These are phyloP conservation scores for Talaromyces sp. DNA, from an alignment of 2,329 filamentous ascomycete species.

Conservation along the genomic window DNA sequence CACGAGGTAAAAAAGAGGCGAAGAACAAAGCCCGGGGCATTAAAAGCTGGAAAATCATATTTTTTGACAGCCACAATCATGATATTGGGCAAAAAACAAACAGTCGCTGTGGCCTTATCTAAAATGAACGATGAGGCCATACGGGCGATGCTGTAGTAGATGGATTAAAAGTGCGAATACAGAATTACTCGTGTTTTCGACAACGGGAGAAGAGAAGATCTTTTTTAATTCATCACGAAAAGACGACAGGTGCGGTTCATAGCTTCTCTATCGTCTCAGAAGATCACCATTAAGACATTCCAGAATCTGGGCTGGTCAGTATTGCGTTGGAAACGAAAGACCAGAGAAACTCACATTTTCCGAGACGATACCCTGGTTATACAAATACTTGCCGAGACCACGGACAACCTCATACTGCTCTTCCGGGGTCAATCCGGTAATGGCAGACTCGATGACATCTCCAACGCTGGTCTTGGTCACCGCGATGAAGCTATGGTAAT, in stretches of 20 bases:
- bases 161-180: not conserved
- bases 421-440: conserved; percentile 78
- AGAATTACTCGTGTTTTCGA: not conserved
- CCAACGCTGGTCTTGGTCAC: conserved; percentile 80
- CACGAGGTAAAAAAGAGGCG: not conserved
- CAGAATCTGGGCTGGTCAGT: conserved; percentile 26
- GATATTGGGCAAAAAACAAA: not conserved
- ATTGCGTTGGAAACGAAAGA: not conserved
- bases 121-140: not conserved
- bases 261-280: conserved; percentile 20
- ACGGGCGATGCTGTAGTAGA: not conserved
- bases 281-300: conserved; percentile 34
- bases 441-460: conserved; percentile 81
- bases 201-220: not conserved
- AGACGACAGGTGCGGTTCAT: not conserved
- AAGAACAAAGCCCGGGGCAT: not conserved
- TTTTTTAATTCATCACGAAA: not conserved
- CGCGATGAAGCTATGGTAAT: conserved; percentile 96
- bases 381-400: conserved; percentile 58
- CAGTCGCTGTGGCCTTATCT: not conserved
- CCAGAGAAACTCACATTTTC: conserved; percentile 41
- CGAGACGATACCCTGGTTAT: conserved; percentile 57
- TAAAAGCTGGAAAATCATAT: not conserved
- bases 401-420: conserved; percentile 79
- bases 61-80: not conserved